A percentile compares a stretch with the other conserved stretches of the same genome.
Conservation (phyloP, 768 basidiomycete species). For the Auricularia sp. region DNA sequence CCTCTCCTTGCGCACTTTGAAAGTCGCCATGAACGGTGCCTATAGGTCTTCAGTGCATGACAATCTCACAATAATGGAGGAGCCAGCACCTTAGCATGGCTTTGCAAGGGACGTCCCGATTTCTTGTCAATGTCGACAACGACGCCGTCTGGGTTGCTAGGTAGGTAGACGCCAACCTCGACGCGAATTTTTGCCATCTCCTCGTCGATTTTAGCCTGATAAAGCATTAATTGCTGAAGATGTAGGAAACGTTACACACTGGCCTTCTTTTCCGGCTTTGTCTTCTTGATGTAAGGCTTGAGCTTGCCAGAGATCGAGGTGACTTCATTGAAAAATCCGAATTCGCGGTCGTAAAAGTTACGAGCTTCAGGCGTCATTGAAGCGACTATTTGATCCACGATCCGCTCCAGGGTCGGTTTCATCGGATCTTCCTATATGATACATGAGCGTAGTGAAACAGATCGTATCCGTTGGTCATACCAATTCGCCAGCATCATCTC, state of each 20-base stretch:
- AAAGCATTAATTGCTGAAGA: background rate
- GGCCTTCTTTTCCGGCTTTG: conserved; percentile 95
- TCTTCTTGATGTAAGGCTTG: conserved; percentile 90
- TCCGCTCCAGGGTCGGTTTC: conserved; percentile 88
- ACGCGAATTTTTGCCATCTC: conserved; percentile 96
- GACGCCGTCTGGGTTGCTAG: conserved; percentile 92
- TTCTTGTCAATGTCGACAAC: conserved; percentile 97
- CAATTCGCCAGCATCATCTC: conserved; percentile 79
- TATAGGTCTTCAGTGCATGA: conserved; percentile 23
- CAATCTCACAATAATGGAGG: background rate
- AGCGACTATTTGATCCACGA: conserved; percentile 69
- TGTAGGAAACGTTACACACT: background rate
- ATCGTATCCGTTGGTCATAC: conserved; percentile 31
- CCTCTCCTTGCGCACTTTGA: conserved; percentile 89
- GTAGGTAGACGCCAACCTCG: conserved; percentile 92
- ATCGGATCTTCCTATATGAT: conserved; percentile 74
- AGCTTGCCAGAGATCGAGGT: conserved; percentile 97
- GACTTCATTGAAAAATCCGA: conserved; percentile 90
- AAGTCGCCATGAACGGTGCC: conserved; percentile 99
- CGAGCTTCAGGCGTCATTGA: conserved; percentile 84
- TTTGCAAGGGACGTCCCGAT: conserved; percentile 91
- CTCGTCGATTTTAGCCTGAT: conserved; percentile 94
- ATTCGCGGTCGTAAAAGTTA: conserved; percentile 89
- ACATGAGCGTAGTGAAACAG: background rate
- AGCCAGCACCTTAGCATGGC: conserved; percentile 79